Percentiles rank a stretch among this genome's conserved stretches.
These are phyloP conservation scores for Amanita exitialis DNA, from an alignment of 768 basidiomycete genomes.

Conservation along the genomic window DNA sequence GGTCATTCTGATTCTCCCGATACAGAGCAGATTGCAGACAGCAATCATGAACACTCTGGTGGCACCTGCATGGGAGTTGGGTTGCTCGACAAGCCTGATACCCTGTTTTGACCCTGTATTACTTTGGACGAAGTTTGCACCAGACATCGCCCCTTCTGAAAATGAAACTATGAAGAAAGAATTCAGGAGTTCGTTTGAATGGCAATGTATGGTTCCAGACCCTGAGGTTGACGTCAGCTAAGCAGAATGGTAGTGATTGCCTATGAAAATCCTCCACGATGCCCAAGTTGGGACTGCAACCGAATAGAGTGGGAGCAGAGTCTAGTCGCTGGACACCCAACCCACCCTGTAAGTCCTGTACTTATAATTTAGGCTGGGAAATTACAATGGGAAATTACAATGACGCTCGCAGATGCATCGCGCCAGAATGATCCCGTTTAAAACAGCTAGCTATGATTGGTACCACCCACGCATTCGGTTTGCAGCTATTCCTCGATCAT, in stretches of 20 bases:
- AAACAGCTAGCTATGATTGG: conserved; percentile 36
- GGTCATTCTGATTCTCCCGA: not conserved
- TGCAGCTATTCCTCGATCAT: conserved; percentile 26
- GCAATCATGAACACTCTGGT: conserved; percentile 21
- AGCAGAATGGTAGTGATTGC: conserved; percentile 20
- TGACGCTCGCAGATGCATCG: conserved; percentile 39
- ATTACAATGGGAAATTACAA: not conserved
- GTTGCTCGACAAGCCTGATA: conserved; percentile 14
- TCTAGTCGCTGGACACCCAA: conserved; percentile 48
- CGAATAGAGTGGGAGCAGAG: conserved; percentile 50
- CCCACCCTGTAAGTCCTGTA: conserved; percentile 35
- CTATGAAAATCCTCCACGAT: conserved; percentile 29
- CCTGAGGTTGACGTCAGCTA: not conserved
- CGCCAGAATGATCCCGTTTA: conserved; percentile 30
- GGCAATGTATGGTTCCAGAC: conserved; percentile 27
- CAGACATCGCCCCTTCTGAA: conserved; percentile 22
- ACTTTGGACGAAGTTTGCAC: conserved; percentile 35
- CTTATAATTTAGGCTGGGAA: not conserved
- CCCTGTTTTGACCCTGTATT: conserved; percentile 23
- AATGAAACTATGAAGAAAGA: conserved; percentile 27
- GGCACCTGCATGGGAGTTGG: conserved; percentile 30
- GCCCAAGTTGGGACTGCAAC: conserved; percentile 29
- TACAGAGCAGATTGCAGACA: conserved; percentile 6
- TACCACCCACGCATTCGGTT: conserved; percentile 42
- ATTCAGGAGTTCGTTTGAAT: conserved; percentile 30